Evolutionary conservation across 2,329 filamentous ascomycete species (phyloP), one percentile per base, ranked within the genome.

Genomic region (Pseudocercospora musae): DNA sequence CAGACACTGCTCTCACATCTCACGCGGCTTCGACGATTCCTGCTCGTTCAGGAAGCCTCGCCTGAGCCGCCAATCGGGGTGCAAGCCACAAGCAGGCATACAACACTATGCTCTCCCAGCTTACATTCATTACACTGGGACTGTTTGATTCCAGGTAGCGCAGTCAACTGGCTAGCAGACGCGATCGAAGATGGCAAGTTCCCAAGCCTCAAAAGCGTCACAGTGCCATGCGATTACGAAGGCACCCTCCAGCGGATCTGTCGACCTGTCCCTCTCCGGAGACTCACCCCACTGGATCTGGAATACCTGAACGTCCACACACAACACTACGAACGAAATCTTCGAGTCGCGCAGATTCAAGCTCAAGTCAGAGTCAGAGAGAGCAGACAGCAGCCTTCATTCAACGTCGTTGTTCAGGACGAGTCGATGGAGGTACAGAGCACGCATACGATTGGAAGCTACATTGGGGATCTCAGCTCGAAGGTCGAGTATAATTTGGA

Each of bases 231-330:
- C 61, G 90, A 93, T 66, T 84, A 88, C 1, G 84, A 90, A 4
- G 90, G 89, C 25, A 68, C 84, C 7, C 85, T 92, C 65, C 90
- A 93, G 75, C 77, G 80, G 1, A 80, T 92, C 1, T 93, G 90
- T 74, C 83, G 82, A 48, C 89, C 89, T 0, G 77, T 82, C 3
- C 83, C 84, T 29, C 80, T 80, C 29, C 78, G 85, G 20, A 81
- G 86, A 44, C 76, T 83, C 21, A 79, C 82, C 0, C 76, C 75
- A 9, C 83, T 86, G 64, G 71, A 73, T 48, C 57, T 72, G 18
- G 62, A 63, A 20, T 63, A 63, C n/a, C 59, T 67, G 18, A 23
- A 42, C 18, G 40, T 49, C 10, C 59, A 56, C 40, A 62, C 62
- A 5, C 33, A 55, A 11, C 31, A 60, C 23, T 67, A 68, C 55